Percentiles rank a stretch among this genome's conserved stretches.
phyloP scores from a whole-genome alignment of 1,139 yeast genomes.

The Pichia sp. region DNA sequence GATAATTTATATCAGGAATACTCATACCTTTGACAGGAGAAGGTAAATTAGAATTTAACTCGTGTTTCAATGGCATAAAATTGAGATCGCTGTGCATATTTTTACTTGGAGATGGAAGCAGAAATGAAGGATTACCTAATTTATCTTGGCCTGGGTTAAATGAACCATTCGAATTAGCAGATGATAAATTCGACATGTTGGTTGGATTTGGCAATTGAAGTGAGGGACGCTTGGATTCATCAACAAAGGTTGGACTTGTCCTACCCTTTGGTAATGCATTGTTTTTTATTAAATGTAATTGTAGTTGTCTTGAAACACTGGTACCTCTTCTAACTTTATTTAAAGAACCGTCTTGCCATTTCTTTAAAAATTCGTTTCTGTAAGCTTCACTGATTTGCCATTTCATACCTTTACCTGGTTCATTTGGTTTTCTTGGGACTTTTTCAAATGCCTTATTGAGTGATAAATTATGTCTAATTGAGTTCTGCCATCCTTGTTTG shows the following conservation, averaged over 20 bases:
- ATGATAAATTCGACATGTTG: neutral
- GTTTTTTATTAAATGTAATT: slow-evolving; percentile 71
- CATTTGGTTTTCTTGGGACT: slow-evolving; percentile 92
- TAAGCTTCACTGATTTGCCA: slow-evolving; percentile 93
- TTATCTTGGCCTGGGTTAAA: neutral
- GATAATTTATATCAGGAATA: slow-evolving; percentile 21
- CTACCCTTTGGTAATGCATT: slow-evolving; percentile 56
- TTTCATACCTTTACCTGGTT: slow-evolving; percentile 99
- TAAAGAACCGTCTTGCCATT: slow-evolving; percentile 72
- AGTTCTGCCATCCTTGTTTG: slow-evolving; percentile 83
- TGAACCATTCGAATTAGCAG: neutral
- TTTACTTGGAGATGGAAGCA: slow-evolving; percentile 14
- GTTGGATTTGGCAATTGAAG: slow-evolving; percentile 1
- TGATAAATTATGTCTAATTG: slow-evolving; percentile 59
- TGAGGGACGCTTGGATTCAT: slow-evolving; percentile 3
- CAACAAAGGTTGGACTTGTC: slow-evolving; percentile 3
- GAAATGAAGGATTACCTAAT: neutral
- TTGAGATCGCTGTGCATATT: slow-evolving; percentile 8
- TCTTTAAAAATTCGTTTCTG: slow-evolving; percentile 77
- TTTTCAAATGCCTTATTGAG: slow-evolving; percentile 73
- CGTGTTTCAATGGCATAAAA: slow-evolving; percentile 1
- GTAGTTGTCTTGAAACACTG: slow-evolving; percentile 74
- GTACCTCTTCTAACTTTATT: slow-evolving; percentile 78
- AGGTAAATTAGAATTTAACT: slow-evolving; percentile 19
- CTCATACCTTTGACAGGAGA: slow-evolving; percentile 33